A percentile compares a stretch with the other conserved stretches of the same genome.
Conservation (phyloP, 495 filamentous ascomycete species). For the Tetracladium marchalianum region DNA sequence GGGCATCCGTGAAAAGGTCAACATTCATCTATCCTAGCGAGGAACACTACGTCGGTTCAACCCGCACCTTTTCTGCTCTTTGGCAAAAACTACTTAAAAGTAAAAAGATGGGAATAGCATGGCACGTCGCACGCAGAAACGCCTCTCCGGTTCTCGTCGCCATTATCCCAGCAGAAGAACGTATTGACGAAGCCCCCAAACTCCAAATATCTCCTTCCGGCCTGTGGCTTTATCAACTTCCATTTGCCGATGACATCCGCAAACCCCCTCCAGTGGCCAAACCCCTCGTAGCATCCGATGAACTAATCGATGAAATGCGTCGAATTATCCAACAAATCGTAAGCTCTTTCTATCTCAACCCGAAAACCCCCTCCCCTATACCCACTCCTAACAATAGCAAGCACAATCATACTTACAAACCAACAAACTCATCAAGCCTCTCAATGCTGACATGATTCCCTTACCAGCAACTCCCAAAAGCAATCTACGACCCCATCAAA, state of each 20-base stretch:
- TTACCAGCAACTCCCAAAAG: conserved; percentile 66
- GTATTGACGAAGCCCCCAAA: conserved; percentile 41
- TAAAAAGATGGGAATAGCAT: conserved; percentile 73
- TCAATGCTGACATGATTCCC: too few relatives aligned
- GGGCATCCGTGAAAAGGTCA: conserved; percentile 78
- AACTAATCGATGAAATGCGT: conserved; percentile 72
- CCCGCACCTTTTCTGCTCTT: conserved; percentile 83
- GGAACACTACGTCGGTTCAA: conserved; percentile 79
- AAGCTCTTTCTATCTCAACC: too few relatives aligned
- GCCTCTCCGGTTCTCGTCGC: conserved; percentile 69
- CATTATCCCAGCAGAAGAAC: conserved; percentile 64
- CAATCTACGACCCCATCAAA: conserved; percentile 66
- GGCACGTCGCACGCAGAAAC: conserved; percentile 80
- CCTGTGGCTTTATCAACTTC: conserved; percentile 80
- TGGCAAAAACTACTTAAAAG: conserved; percentile 75
- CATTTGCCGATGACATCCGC: conserved; percentile 86
- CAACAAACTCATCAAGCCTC: too few relatives aligned
- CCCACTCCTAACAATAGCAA: too few relatives aligned
- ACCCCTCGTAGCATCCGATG: conserved; percentile 53
- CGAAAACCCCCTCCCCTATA: too few relatives aligned
- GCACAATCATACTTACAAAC: too few relatives aligned
- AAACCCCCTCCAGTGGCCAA: conserved; percentile 44
- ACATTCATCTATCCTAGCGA: conserved; percentile 94
- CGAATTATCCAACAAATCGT: conserved; percentile 64
- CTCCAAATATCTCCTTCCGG: conserved; percentile 58